phyloP scores from a whole-genome alignment of 148 eudicot species.

The Diospyros kaki region DNA sequence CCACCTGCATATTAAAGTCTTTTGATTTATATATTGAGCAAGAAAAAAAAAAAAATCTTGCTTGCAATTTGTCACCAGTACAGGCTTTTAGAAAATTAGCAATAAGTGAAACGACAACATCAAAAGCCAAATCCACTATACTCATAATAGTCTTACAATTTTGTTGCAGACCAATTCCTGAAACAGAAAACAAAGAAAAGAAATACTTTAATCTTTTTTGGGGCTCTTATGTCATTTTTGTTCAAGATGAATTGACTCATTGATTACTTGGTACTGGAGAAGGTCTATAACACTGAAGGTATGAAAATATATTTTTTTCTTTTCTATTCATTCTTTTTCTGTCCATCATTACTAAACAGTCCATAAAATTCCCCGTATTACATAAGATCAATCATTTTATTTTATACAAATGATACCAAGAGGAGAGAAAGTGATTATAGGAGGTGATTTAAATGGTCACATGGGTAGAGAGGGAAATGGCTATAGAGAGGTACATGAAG shows the following conservation, averaged over 20 bases:
- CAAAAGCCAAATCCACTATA: no score
- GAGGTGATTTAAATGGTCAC: no score
- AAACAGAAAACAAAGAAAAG: background rate
- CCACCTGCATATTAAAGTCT: conserved; percentile 61
- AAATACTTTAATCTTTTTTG: background rate
- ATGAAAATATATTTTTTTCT: background rate
- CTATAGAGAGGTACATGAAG: no score
- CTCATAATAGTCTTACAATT: no score
- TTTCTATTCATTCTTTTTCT: background rate
- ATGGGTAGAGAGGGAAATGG: no score
- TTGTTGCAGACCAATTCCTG: background rate
- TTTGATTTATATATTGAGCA: conserved; percentile 7
- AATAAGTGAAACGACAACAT: no score
- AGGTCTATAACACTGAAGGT: background rate
- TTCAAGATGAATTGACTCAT: background rate
- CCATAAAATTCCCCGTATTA: no score
- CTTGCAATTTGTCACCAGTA: background rate
- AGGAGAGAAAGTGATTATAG: no score
- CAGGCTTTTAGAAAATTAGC: background rate
- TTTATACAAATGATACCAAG: no score
- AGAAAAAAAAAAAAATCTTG: background rate
- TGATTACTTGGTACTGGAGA: background rate
- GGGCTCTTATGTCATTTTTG: background rate
- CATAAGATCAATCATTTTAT: no score
- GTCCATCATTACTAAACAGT: no score